phyloP scores from a whole-genome alignment of 345 rosid species.

The Ceriops tagal region DNA sequence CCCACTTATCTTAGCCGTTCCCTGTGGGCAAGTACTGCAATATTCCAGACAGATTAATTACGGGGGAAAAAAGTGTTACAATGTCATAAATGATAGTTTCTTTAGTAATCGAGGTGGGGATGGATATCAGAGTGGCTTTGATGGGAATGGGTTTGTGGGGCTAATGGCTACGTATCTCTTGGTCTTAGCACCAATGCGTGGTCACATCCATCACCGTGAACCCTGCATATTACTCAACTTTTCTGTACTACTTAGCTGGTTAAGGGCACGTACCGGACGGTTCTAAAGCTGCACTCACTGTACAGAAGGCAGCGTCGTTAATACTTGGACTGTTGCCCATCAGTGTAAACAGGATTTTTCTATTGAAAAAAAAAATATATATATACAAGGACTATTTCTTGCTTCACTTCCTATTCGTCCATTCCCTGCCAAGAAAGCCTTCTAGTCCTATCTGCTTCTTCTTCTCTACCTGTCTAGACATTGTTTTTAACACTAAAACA shows the following conservation, averaged over 20 bases:
- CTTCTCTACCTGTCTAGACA: constrained; percentile 12
- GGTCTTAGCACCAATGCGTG: constrained; percentile 26
- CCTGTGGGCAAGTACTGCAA: neutral
- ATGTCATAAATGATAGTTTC: constrained; percentile 12
- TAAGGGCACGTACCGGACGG: constrained; percentile 14
- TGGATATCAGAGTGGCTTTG: neutral
- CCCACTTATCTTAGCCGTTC: constrained; percentile 18
- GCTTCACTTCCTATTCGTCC: constrained; percentile 26
- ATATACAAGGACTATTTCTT: neutral
- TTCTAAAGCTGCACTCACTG: constrained; percentile 16
- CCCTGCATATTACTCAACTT: constrained; percentile 12
- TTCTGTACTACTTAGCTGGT: constrained; percentile 5
- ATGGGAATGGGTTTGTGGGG: constrained; percentile 14
- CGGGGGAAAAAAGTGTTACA: neutral
- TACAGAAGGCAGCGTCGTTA: constrained; percentile 23
- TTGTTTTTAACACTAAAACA: neutral
- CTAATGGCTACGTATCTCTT: constrained; percentile 9
- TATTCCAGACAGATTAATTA: constrained; percentile 7
- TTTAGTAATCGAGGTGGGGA: neutral
- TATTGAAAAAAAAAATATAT: neutral
- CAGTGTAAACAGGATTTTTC: neutral
- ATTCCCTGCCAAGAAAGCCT: constrained; percentile 23
- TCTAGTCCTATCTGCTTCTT: constrained; percentile 33
- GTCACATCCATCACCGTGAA: constrained; percentile 26
- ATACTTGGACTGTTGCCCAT: neutral